Evolutionary conservation across 2,329 filamentous ascomycete species (phyloP).

Genomic region (Scleromitrula shiraiana): DNA sequence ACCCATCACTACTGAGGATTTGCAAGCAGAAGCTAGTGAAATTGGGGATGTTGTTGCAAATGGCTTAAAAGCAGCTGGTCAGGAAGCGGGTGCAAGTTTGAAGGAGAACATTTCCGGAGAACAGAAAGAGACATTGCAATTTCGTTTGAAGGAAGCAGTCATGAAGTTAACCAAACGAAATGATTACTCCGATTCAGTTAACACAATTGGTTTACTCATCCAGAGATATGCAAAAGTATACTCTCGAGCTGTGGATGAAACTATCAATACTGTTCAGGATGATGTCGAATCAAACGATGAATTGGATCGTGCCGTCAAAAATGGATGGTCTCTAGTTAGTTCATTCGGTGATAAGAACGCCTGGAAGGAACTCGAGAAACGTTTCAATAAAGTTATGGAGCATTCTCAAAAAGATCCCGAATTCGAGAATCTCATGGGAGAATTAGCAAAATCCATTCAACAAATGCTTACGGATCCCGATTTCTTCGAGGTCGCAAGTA

Average conservation of each 20-base stretch:
- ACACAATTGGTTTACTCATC: slow-evolving; percentile 65
- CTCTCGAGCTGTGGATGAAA: slow-evolving; percentile 61
- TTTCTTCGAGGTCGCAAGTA: slow-evolving; percentile 67
- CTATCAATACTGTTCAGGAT: slow-evolving; percentile 57
- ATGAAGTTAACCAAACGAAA: slow-evolving; percentile 63
- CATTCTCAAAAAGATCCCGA: slow-evolving; percentile 72
- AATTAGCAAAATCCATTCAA: slow-evolving; percentile 67
- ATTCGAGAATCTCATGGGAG: slow-evolving; percentile 68
- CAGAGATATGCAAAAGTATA: slow-evolving; percentile 73
- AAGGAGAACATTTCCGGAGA: slow-evolving; percentile 64
- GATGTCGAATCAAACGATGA: slow-evolving; percentile 68
- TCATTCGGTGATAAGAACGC: slow-evolving; percentile 67
- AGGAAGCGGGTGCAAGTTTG: slow-evolving; percentile 61
- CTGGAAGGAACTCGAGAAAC: slow-evolving; percentile 67
- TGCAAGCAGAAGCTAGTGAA: slow-evolving; percentile 49
- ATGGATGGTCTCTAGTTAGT: slow-evolving; percentile 73
- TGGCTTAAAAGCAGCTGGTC: slow-evolving; percentile 41
- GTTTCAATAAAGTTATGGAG: slow-evolving; percentile 62
- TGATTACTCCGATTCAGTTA: slow-evolving; percentile 83
- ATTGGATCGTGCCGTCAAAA: slow-evolving; percentile 65
- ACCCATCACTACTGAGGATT: slow-evolving; percentile 51
- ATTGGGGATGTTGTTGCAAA: slow-evolving; percentile 35
- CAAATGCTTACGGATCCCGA: slow-evolving; percentile 77
- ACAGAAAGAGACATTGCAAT: slow-evolving; percentile 64
- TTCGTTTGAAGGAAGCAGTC: slow-evolving; percentile 70